A percentile compares a stretch with the other conserved stretches of the same genome.
Evolutionary conservation across 495 filamentous ascomycete species (phyloP).

Genomic region (Penicillium cataractarum): DNA sequence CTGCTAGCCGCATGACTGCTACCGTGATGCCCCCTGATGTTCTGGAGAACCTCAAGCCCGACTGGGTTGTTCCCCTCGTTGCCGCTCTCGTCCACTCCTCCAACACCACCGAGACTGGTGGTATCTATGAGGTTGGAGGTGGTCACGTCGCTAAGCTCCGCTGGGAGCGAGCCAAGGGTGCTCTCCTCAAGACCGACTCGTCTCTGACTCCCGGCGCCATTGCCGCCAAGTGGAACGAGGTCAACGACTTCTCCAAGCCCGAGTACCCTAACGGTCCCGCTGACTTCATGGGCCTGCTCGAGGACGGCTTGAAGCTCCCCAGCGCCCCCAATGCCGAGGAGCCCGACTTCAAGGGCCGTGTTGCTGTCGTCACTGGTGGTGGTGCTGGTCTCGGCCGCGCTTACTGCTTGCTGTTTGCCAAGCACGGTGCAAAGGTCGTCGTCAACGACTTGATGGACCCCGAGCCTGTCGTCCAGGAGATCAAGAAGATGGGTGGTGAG

Average conservation of each 20-base stretch:
- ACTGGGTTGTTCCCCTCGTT: constrained; percentile 95
- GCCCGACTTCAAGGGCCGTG: constrained; percentile 86
- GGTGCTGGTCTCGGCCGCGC: constrained; percentile 85
- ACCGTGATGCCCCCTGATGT: constrained; percentile 97
- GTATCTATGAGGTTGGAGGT: constrained; percentile 93
- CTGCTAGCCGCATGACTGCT: constrained; percentile 94
- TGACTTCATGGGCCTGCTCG: constrained; percentile 85
- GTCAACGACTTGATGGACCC: constrained; percentile 95
- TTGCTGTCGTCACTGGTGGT: constrained; percentile 90
- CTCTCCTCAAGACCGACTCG: constrained; percentile 86
- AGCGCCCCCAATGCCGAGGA: constrained; percentile 75
- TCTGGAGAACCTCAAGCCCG: constrained; percentile 84
- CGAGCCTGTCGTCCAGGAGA: constrained; percentile 90
- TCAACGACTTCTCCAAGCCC: constrained; percentile 84
- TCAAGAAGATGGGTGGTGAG: constrained; percentile 85
- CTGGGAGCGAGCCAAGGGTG: constrained; percentile 94
- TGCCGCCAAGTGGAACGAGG: constrained; percentile 83
- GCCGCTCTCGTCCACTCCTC: constrained; percentile 87
- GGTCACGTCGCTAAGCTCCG: constrained; percentile 91
- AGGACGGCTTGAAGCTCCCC: constrained; percentile 79
- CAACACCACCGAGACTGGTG: constrained; percentile 81
- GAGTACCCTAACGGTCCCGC: constrained; percentile 84
- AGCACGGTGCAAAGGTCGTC: constrained; percentile 85
- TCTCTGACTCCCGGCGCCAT: constrained; percentile 87
- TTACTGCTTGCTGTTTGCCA: constrained; percentile 90